Conservation (phyloP, 495 filamentous ascomycete species). For the Hypoxylon crocopeplum region DNA sequence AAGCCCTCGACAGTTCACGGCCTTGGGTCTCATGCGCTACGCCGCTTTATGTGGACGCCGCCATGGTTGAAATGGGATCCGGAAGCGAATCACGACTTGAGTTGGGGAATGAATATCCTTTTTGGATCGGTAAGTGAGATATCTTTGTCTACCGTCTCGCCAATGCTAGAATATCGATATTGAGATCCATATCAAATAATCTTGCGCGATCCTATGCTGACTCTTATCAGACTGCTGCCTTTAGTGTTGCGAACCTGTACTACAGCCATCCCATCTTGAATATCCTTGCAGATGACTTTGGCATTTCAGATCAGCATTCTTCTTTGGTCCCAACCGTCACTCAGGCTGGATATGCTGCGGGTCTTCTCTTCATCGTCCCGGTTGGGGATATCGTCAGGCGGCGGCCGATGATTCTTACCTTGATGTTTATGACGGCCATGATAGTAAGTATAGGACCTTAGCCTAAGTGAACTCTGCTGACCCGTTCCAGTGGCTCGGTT, state of each 20-base stretch:
- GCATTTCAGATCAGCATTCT: slow-evolving; percentile 61
- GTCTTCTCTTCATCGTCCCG: slow-evolving; percentile 78
- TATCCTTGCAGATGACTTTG: slow-evolving; percentile 66
- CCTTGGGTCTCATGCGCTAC: not conserved
- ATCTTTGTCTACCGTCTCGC: no score
- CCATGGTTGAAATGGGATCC: slow-evolving; percentile 63
- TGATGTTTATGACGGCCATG: slow-evolving; percentile 71
- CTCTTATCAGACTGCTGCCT: slow-evolving; percentile 32
- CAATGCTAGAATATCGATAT: no score
- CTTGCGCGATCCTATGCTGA: slow-evolving; percentile 32
- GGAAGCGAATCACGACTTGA: slow-evolving; percentile 62
- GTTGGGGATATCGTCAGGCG: slow-evolving; percentile 76
- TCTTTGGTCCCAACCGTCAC: slow-evolving; percentile 75
- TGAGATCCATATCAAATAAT: not conserved
- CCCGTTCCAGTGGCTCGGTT: slow-evolving; percentile 61
- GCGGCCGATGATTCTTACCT: slow-evolving; percentile 69
- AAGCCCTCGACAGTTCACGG: not conserved
- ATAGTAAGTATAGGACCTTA: slow-evolving; percentile 52
- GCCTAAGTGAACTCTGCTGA: slow-evolving; percentile 3
- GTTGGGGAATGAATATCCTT: slow-evolving; percentile 63
- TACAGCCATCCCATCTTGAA: slow-evolving; percentile 75
- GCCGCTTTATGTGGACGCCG: slow-evolving; percentile 55
- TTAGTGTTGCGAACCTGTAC: slow-evolving; percentile 76
- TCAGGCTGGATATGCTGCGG: slow-evolving; percentile 81
- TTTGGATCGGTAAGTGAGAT: slow-evolving; percentile 62